A percentile compares a stretch with the other conserved stretches of the same genome.
phyloP scores from a whole-genome alignment of 116 monocot species.

The Zostera marina region DNA sequence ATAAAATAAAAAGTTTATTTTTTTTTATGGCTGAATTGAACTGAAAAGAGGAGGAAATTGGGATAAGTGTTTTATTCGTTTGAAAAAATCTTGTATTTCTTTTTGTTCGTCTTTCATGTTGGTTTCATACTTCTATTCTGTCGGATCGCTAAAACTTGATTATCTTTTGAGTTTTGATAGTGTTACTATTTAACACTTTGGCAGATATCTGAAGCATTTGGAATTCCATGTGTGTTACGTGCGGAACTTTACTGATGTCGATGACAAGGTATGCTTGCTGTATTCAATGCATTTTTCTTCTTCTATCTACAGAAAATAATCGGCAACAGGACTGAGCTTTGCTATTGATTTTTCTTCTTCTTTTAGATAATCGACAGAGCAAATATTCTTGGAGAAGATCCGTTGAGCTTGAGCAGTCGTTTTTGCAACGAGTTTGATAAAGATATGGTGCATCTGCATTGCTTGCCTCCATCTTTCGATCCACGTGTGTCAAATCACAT shows the following conservation, averaged over 20 bases:
- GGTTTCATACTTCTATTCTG: neutral
- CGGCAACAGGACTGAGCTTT: neutral
- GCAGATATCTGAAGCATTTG: constrained; percentile 71
- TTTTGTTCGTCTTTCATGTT: neutral
- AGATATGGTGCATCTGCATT: constrained; percentile 81
- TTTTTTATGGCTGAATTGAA: neutral
- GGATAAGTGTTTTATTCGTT: neutral
- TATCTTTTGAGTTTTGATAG: neutral
- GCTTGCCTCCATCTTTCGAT: constrained; percentile 73
- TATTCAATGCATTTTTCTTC: neutral
- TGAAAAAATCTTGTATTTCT: neutral
- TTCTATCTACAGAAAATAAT: neutral
- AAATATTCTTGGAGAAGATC: constrained; percentile 79
- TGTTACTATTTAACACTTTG: neutral
- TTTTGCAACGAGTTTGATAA: constrained; percentile 73
- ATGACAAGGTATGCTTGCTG: constrained; percentile 58
- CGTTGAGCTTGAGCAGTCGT: constrained; percentile 70
- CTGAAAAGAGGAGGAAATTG: constrained; percentile 2
- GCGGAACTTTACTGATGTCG: constrained; percentile 94
- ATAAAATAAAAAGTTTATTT: neutral
- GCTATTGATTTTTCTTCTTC: constrained; percentile 44
- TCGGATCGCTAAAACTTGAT: neutral
- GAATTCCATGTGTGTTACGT: constrained; percentile 74
- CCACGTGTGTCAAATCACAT: constrained; percentile 89
- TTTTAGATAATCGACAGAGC: constrained; percentile 97